Base-by-base conservation (phyloP, 1,284 basidiomycete genomes). In the Sanghuangporus weigelae region DNA sequence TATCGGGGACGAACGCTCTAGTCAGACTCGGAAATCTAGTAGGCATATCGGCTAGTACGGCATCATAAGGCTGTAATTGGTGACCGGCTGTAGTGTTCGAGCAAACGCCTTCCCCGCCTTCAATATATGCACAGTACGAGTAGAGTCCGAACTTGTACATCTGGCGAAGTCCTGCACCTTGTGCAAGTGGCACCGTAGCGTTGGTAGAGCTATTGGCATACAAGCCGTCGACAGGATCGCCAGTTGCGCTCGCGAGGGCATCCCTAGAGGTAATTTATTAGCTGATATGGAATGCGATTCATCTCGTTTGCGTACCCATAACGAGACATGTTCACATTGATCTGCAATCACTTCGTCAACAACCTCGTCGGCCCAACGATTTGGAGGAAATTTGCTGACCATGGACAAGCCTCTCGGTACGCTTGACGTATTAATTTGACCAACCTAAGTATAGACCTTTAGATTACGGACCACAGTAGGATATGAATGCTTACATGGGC, bases 71-170 rank as follows among this genome's bases (percentile, higher is more conserved):
- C 60, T 79, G 74, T 71, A 87, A 90, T 64, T 77, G 78, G 68
- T 78, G 76, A 39, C 82, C 89, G 44, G 81, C 74, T 39, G 84
- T 83, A 53, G 78, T 73, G 70, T 86, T 87, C 49, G 85, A 82
- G 73, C 91, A 92, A 57, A 75, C 79, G 40, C 90, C 91, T 36
- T 77, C 77, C 26, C 79, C 80, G 46, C 74, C 73, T 67, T 85
- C 81, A 69, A 87, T 75, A 70, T 86, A 92, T 69, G 79, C 90
- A 68, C 90, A 92, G 71, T 89, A 83, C 21, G 84, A 84, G 76
- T 93, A 93, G 46, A 93, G 77, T 23, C 90, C 90, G 68, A 89
- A 93, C 64, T 84, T 77, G 75, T 93, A 93, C 65, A 79, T 73
- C 71, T 87, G 81, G 69, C 90, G 84, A 61, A 93, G 76, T 38